Percentiles rank a stretch among this genome's conserved stretches.
phyloP scores from a whole-genome alignment of 1,284 basidiomycete genomes.

The Schizophyllum commune region DNA sequence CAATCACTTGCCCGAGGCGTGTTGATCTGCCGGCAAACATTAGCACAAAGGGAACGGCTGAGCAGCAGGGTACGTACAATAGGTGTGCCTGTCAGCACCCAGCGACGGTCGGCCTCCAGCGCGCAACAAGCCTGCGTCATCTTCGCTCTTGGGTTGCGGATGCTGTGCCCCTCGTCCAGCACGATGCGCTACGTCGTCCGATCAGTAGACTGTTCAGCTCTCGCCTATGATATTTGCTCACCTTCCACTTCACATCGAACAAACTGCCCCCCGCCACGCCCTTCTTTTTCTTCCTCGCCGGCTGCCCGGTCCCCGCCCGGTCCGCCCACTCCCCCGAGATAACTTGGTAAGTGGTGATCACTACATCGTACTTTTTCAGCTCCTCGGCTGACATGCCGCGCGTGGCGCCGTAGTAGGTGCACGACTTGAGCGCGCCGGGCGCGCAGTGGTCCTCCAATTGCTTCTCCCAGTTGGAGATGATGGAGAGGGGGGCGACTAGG shows the following conservation, averaged over 20 bases:
- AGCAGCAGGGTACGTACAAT: constrained; percentile 48
- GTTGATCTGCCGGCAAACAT: constrained; percentile 53
- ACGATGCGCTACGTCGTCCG: constrained; percentile 52
- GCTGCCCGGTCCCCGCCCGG: constrained; percentile 17
- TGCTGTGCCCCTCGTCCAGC: constrained; percentile 82
- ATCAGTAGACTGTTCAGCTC: not conserved
- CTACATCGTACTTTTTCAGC: constrained; percentile 65
- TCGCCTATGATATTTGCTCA: constrained; percentile 13
- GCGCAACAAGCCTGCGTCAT: constrained; percentile 68
- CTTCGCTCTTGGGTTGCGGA: constrained; percentile 81
- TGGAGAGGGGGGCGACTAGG: constrained; percentile 78
- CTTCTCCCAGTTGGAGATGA: constrained; percentile 88
- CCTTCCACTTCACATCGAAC: constrained; percentile 77
- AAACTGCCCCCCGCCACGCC: constrained; percentile 31
- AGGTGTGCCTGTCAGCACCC: constrained; percentile 81
- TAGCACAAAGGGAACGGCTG: not conserved
- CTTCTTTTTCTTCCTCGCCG: constrained; percentile 52
- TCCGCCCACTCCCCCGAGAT: constrained; percentile 45
- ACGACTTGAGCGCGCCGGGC: constrained; percentile 44
- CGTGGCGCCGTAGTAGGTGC: constrained; percentile 68
- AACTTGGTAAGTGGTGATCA: constrained; percentile 88
- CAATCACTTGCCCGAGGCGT: constrained; percentile 47
- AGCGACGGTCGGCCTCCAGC: constrained; percentile 68
- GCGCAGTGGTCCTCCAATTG: constrained; percentile 77
- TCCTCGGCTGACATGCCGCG: constrained; percentile 53